Percentiles rank a stretch among this genome's conserved stretches.
These are phyloP conservation scores for Torulaspora pretoriensis DNA, from an alignment of 1,139 yeast species.

Conservation along the genomic window DNA sequence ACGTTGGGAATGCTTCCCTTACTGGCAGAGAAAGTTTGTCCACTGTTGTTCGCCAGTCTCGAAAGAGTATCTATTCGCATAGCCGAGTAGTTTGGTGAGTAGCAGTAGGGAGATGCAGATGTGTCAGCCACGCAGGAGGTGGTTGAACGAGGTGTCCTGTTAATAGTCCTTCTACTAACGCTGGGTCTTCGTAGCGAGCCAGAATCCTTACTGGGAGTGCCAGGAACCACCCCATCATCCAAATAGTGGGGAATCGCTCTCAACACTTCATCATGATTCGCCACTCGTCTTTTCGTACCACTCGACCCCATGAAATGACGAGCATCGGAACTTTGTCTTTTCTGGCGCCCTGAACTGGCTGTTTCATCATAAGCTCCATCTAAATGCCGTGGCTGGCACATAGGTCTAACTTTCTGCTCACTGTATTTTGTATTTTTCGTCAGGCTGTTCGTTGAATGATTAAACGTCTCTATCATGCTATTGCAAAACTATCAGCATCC, in stretches of 20 bases:
- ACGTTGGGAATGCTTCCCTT: slow-evolving; percentile 7
- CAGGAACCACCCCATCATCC: slow-evolving; percentile 7
- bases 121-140: slow-evolving; percentile 3
- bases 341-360: slow-evolving; percentile 22
- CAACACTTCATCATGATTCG: slow-evolving; percentile 16
- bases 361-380: slow-evolving; percentile 1
- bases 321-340: slow-evolving; percentile 37
- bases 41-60: slow-evolving; percentile 4
- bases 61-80: slow-evolving; percentile 5
- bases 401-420: neutral
- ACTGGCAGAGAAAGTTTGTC: neutral
- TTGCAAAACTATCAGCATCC: neutral
- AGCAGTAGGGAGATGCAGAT: slow-evolving; percentile 10
- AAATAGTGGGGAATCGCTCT: neutral
- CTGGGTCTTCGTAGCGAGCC: slow-evolving; percentile 16
- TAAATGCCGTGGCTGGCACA: neutral
- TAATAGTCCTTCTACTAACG: slow-evolving; percentile 12
- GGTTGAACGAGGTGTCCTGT: slow-evolving; percentile 8
- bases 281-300: slow-evolving; percentile 28
- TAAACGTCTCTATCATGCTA: slow-evolving; percentile 8
- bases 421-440: slow-evolving; percentile 1
- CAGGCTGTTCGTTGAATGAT: slow-evolving; percentile 2
- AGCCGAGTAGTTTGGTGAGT: slow-evolving; percentile 4
- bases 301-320: slow-evolving; percentile 22
- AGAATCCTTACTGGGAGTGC: slow-evolving; percentile 13